Base-by-base conservation (phyloP, 805 yeast species). In the Candida xyloterini region DNA sequence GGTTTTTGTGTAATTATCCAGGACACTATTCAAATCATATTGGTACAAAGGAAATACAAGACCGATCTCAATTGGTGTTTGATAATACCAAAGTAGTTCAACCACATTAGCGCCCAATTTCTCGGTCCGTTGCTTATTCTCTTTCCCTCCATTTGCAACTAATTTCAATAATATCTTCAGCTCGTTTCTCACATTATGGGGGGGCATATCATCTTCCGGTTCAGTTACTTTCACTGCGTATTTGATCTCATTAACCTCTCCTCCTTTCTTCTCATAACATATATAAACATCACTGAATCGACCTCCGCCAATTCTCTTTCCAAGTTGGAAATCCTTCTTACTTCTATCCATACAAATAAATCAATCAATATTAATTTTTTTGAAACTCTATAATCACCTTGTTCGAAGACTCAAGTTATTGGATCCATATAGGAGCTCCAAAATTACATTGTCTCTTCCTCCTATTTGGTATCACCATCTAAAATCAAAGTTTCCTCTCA, bases 151-250 rank as follows among this genome's bases (percentile, higher is more conserved):
- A 10, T 27, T 20, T 3, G 20, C 33, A 16, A 50, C 40, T 28
- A 59, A 26, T 25, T 44, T 38, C 18, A 48, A 29, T 27, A 79
- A 52, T 3, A 76, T 51, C 18, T 55, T 57, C 25, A 73, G 47
- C 51, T 78, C 84, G 30, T 63, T 66, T 15, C 62, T 40, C n/a
- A 74, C 65, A 43, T 63, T 63, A 48, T 78, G 84, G 2, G 84
- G 84, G 2, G 78, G 72, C 14, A 60, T 56, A 39, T 74, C 77
- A 28, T 70, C 76, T 30, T 71, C 78, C 4, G 72, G 71, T 13
- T 70, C 69, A 1, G 72, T 65, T 14, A 69, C 54, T 50, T 78
- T 78, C 30, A 78, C 45, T 0, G 79, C 82, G 7, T 62, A 23
- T 15, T 26, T 22, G n/a, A 10, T 4, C 68, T 2, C 40, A 29